Percentiles rank a stretch among this genome's conserved stretches.
phyloP scores from a whole-genome alignment of 2,329 filamentous ascomycete species.

The Ustilaginoidea virens region DNA sequence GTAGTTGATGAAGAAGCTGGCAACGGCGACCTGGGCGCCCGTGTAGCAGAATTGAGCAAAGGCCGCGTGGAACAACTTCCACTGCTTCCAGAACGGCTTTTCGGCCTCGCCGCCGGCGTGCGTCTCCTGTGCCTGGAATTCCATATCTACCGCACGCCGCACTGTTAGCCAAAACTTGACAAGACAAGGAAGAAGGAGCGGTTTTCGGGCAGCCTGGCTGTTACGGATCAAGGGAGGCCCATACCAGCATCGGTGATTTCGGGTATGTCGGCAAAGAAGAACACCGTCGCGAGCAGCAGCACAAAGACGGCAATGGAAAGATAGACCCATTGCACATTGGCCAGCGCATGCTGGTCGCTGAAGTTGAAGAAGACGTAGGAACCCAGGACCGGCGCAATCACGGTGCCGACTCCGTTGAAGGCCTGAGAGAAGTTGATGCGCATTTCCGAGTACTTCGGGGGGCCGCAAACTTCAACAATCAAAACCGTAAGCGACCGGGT shows the following conservation, averaged over 20 bases:
- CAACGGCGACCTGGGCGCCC: constrained; percentile 54
- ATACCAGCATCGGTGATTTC: constrained; percentile 45
- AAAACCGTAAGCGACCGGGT: background rate
- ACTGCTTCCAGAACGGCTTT: constrained; percentile 53
- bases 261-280: constrained; percentile 51
- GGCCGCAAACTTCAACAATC: constrained; percentile 26
- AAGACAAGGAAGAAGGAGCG: too few relatives aligned
- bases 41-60: constrained; percentile 68
- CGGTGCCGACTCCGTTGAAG: constrained; percentile 61
- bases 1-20: constrained; percentile 60
- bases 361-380: constrained; percentile 60
- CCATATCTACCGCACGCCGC: constrained; percentile 43
- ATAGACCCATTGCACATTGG: constrained; percentile 64
- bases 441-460: constrained; percentile 55
- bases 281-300: constrained; percentile 46
- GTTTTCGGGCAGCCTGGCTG: background rate
- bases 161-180: too few relatives aligned
- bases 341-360: constrained; percentile 38
- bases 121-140: constrained; percentile 38
- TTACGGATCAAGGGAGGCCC: background rate
- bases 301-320: constrained; percentile 60
- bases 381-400: constrained; percentile 56
- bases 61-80: constrained; percentile 60
- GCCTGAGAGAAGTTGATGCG: constrained; percentile 65
- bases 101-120: constrained; percentile 35